Conservation (phyloP, 2,329 filamentous ascomycete genomes). For the Colletotrichum gigasporum region DNA sequence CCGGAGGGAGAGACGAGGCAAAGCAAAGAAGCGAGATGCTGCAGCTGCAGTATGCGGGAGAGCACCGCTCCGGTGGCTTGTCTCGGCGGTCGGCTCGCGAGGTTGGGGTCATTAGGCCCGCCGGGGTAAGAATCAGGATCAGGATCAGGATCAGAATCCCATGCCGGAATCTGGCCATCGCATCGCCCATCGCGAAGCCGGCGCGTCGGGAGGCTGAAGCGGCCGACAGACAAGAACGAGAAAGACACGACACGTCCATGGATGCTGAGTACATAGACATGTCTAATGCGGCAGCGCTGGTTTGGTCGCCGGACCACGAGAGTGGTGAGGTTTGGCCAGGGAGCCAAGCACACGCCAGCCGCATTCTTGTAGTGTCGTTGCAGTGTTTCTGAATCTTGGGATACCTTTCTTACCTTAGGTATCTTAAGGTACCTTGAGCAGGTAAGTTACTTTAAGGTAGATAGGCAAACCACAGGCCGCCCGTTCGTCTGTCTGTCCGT, state of each 20-base stretch:
- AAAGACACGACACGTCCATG: no score
- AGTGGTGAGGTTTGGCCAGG: slow-evolving; percentile 5
- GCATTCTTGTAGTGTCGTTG: slow-evolving; percentile 13
- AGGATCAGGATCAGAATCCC: not conserved
- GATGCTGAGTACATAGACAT: no score
- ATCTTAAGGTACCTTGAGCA: no score
- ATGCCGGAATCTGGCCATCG: not conserved
- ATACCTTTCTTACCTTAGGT: no score
- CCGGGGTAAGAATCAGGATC: not conserved
- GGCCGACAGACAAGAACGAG: no score
- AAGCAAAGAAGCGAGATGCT: no score
- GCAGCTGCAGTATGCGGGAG: slow-evolving; percentile 13
- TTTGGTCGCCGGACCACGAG: not conserved
- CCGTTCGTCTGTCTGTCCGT: not conserved
- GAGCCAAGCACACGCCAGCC: slow-evolving; percentile 1
- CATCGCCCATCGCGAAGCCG: no score
- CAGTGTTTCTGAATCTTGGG: no score
- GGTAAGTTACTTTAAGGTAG: no score
- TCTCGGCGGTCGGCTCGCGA: not conserved
- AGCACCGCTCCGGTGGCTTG: not conserved
- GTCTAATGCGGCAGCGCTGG: not conserved
- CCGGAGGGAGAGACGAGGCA: not conserved
- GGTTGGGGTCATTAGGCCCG: not conserved
- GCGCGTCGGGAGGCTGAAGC: no score
- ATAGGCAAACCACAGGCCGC: no score